Evolutionary conservation across 306 rosid species (phyloP), one percentile per base, ranked within the genome.

Genomic region (Malus orientalis): DNA sequence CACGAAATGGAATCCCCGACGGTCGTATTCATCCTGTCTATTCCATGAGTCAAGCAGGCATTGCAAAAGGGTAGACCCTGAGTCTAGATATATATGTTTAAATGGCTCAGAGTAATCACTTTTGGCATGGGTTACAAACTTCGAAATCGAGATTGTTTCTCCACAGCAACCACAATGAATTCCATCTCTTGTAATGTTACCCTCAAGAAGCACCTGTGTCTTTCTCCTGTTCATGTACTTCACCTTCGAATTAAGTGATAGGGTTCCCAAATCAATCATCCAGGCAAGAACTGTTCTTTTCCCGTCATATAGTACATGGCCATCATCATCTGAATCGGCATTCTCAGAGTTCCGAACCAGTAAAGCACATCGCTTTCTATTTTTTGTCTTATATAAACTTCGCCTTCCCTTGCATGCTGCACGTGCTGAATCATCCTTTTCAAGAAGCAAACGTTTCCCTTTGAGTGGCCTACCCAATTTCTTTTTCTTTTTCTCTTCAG

Each of bases 1-100:
- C 79, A 92, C 79, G 6, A 77, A 78, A 83, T 84, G 90, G 79
- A 87, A 90, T 55, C 90, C 91, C 72, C 79, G 54, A 14, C 82
- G 81, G 68, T 82, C 96, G 70, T 89, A 86, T 86, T 92, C 88
- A 40, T 83, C 88, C 87, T 90, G 97, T 71, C 87, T 88, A 84
- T 88, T 89, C 99, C 97, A 95, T 4, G 97, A 90, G 77, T 90
- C 93, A 74, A 92, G 87, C 85, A 92, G 82, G 85, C 97, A 89
- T 71, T 95, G 93, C 76, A 91, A 88, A 66, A 95, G 96, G 23
- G 97, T 79, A 73, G 85, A 82, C 79, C 92, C 96, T 29, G 83
- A 87, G 74, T 88, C 92, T 54, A 80, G 66, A 73, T 53, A 81
- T 81, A 95, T 87, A 78, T 86, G 79, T 85, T 82, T 80, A 78